Percentiles rank a stretch among this genome's conserved stretches.
Conservation (phyloP, 176 grass and related monocot genomes). For the Otatea glauca region DNA sequence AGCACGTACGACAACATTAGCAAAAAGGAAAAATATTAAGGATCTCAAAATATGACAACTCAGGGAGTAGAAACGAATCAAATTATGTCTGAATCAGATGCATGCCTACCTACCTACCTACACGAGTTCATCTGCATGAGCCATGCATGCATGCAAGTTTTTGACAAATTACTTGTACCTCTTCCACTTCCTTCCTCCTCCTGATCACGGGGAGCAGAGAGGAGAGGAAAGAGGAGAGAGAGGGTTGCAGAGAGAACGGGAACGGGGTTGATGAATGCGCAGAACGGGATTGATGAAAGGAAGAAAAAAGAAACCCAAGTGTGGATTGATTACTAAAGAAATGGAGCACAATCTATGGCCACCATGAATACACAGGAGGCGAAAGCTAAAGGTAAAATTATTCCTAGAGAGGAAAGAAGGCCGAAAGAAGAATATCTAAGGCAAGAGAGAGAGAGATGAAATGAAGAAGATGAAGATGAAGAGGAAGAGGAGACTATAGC, state of each 20-base stretch:
- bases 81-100: slow-evolving; percentile 15
- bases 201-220: not conserved
- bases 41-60: not conserved
- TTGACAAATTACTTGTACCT: not conserved
- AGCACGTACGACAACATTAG: not conserved
- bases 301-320: not conserved
- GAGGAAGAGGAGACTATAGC: not conserved
- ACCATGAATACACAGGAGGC: slow-evolving; percentile 27
- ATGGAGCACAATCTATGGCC: slow-evolving; percentile 1
- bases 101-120: slow-evolving; percentile 23
- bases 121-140: not conserved
- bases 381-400: slow-evolving; percentile 5
- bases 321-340: slow-evolving; percentile 26
- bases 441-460: not conserved
- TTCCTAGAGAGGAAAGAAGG: not conserved
- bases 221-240: not conserved
- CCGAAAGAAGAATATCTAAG: not conserved
- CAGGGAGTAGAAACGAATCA: slow-evolving; percentile 6
- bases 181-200: slow-evolving; percentile 7
- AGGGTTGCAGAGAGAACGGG: slow-evolving; percentile 33
- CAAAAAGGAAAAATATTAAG: not conserved
- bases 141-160: slow-evolving; percentile 11
- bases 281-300: slow-evolving; percentile 41
- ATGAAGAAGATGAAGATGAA: slow-evolving; percentile 6
- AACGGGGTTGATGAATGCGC: slow-evolving; percentile 41